These are phyloP conservation scores for Cephaloascus fragrans DNA, from an alignment of 805 yeast genomes.

Conservation along the genomic window DNA sequence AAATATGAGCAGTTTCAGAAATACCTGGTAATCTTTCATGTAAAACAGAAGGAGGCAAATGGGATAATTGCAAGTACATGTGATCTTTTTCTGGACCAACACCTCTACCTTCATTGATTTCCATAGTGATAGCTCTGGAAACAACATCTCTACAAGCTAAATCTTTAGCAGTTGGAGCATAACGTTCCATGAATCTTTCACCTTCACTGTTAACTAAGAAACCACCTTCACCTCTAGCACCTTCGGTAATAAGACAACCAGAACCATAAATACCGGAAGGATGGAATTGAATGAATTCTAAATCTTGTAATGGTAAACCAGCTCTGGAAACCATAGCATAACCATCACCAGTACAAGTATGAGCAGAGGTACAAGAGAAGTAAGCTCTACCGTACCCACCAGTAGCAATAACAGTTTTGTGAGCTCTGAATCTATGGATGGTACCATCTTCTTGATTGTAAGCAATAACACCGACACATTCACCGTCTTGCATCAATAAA, in stretches of 20 bases:
- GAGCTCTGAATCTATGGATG: slow-evolving; percentile 93
- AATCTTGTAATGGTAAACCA: slow-evolving; percentile 93
- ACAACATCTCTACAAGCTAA: slow-evolving; percentile 98
- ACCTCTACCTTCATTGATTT: slow-evolving; percentile 98
- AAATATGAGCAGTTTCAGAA: slow-evolving; percentile 95
- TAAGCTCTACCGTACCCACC: slow-evolving; percentile 99
- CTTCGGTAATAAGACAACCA: slow-evolving; percentile 97
- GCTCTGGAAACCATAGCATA: slow-evolving; percentile 98
- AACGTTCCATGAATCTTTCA: slow-evolving; percentile 99
- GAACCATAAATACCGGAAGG: slow-evolving; percentile 99
- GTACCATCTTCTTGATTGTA: slow-evolving; percentile 99
- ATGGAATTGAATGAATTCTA: slow-evolving; percentile 97
- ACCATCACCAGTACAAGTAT: slow-evolving; percentile 99
- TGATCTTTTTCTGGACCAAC: slow-evolving; percentile 96
- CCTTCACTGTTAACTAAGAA: slow-evolving; percentile 93
- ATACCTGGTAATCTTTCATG: slow-evolving; percentile 98
- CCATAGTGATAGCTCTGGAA: slow-evolving; percentile 96
- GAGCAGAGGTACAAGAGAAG: slow-evolving; percentile 98
- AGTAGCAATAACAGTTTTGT: slow-evolving; percentile 92
- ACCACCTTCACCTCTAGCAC: slow-evolving; percentile 99
- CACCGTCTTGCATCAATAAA: slow-evolving; percentile 89
- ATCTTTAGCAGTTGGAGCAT: slow-evolving; percentile 98
- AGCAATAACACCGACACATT: slow-evolving; percentile 93
- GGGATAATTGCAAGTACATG: slow-evolving; percentile 88
- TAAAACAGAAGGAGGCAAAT: slow-evolving; percentile 84